Evolutionary conservation across 108 stramenopile genomes (phyloP).

Genomic region (Pseudonitzschia delicatissima): DNA sequence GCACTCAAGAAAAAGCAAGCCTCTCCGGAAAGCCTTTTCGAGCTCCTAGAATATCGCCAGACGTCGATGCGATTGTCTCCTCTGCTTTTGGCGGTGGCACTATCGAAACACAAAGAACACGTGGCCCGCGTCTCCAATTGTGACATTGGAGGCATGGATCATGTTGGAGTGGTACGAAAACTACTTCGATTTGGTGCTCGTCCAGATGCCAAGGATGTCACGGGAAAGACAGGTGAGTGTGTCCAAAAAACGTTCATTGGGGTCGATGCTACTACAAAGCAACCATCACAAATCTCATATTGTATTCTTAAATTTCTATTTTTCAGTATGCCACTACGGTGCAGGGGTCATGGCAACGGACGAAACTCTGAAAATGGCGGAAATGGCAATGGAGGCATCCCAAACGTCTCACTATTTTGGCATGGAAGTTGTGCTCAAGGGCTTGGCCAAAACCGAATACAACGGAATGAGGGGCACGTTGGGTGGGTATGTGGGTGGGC

Average conservation of each 20-base stretch:
- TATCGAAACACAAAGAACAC: constrained; percentile 20
- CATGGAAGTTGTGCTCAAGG: constrained; percentile 18
- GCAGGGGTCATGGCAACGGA: constrained; percentile 45
- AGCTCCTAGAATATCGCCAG: constrained; percentile 30
- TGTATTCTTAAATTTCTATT: too few species aligned
- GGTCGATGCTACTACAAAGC: too few species aligned
- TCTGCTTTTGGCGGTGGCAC: constrained; percentile 27
- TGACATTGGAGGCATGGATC: constrained; percentile 8
- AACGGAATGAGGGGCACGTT: constrained; percentile 33
- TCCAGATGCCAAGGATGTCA: constrained; percentile 41
- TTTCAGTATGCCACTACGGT: constrained; percentile 45
- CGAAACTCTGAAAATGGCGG: constrained; percentile 31
- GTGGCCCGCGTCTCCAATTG: constrained; percentile 1
- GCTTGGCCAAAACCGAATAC: constrained; percentile 22
- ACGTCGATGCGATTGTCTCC: constrained; percentile 40
- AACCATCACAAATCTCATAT: too few species aligned
- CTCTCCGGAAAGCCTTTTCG: not conserved
- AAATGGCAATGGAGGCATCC: constrained; percentile 33
- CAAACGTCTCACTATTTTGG: constrained; percentile 28
- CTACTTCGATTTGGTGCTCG: constrained; percentile 38
- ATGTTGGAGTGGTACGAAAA: not conserved
- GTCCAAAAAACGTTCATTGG: too few species aligned
- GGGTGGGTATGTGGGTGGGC: constrained; percentile 30
- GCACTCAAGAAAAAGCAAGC: constrained; percentile 2
- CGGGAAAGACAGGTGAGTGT: constrained; percentile 47